A percentile compares a stretch with the other conserved stretches of the same genome.
Evolutionary conservation across 768 basidiomycete species (phyloP).

Genomic region (Leccinum subgranulosum): DNA sequence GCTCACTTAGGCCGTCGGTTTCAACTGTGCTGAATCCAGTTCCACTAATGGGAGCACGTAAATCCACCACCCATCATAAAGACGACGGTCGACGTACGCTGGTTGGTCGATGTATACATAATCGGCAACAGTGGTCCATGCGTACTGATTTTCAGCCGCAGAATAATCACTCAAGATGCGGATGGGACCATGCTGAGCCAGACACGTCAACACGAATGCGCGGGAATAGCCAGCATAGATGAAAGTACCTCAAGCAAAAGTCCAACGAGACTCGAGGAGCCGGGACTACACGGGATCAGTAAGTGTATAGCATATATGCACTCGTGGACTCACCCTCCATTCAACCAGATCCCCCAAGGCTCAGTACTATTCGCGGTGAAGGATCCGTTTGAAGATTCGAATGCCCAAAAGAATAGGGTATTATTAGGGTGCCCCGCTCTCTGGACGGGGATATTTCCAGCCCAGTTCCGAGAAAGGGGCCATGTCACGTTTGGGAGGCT

Average conservation of each 20-base stretch:
- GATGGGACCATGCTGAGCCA: conserved; percentile 61
- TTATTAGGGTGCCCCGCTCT: conserved; percentile 59
- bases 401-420: conserved; percentile 64
- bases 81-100: conserved; percentile 33
- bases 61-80: background rate
- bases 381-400: conserved; percentile 54
- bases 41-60: conserved; percentile 39
- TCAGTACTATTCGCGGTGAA: conserved; percentile 42
- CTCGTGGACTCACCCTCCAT: conserved; percentile 51
- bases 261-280: conserved; percentile 63
- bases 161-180: conserved; percentile 49
- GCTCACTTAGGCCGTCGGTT: conserved; percentile 50
- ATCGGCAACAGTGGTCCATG: conserved; percentile 51
- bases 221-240: background rate
- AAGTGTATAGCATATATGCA: background rate
- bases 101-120: conserved; percentile 75
- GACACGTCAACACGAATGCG: background rate
- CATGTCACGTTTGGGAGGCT: conserved; percentile 59
- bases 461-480: conserved; percentile 47
- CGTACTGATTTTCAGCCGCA: conserved; percentile 45
- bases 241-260: conserved; percentile 54
- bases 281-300: conserved; percentile 41
- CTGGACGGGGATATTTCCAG: conserved; percentile 62
- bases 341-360: conserved; percentile 73
- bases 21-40: conserved; percentile 64